phyloP scores from a whole-genome alignment of 352 stramenopile species.

The Globisporangium takayamanum region DNA sequence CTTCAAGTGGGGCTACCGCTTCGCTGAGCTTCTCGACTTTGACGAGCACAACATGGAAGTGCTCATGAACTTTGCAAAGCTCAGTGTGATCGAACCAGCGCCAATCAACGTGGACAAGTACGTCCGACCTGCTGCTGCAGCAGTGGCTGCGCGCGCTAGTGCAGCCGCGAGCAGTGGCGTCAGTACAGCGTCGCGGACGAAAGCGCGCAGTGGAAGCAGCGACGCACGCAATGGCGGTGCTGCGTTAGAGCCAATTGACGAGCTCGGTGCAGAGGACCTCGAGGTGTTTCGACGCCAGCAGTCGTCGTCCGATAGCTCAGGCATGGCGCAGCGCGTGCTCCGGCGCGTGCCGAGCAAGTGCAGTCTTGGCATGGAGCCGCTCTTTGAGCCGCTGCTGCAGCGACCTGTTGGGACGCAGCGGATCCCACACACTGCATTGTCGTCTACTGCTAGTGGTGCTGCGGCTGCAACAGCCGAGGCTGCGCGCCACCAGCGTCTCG shows the following conservation, averaged over 20 bases:
- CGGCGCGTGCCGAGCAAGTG: conserved; percentile 28
- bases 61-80: conserved; percentile 76
- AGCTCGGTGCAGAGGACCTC: conserved; percentile 7
- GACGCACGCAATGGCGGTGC: neutral
- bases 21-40: conserved; percentile 69
- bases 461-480: neutral
- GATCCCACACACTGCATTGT: neutral
- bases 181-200: neutral
- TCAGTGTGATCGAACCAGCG: conserved; percentile 50
- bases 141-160: neutral
- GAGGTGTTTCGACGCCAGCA: conserved; percentile 11
- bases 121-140: conserved; percentile 19
- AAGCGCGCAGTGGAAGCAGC: conserved; percentile 1
- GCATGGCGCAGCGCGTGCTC: conserved; percentile 5
- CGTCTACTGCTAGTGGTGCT: neutral
- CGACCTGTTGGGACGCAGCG: conserved; percentile 54
- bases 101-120: conserved; percentile 47
- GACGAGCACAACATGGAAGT: conserved; percentile 55
- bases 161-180: neutral
- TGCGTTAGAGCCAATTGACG: conserved; percentile 6
- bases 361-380: conserved; percentile 55
- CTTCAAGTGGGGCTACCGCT: conserved; percentile 65
- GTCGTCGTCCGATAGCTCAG: conserved; percentile 16
- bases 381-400: conserved; percentile 73
- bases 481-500: conserved; percentile 1